A percentile compares a stretch with the other conserved stretches of the same genome.
phyloP scores from a whole-genome alignment of 139 green algal genomes.

The Chlamydomonas schloesseri region DNA sequence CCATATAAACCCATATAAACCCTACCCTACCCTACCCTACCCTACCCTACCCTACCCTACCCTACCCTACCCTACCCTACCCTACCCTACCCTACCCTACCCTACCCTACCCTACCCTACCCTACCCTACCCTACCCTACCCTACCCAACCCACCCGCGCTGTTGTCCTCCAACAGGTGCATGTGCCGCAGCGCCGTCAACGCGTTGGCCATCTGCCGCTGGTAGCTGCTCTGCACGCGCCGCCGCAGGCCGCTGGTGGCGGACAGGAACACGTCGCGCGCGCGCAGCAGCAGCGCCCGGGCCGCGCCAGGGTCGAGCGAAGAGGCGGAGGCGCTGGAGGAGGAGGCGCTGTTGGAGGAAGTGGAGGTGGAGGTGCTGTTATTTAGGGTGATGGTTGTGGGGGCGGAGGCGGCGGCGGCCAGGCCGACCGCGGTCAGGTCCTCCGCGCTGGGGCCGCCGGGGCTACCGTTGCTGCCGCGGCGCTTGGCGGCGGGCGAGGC shows the following conservation, averaged over 20 bases:
- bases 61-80: too few relatives aligned
- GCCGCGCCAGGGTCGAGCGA: not conserved
- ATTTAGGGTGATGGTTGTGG: too few relatives aligned
- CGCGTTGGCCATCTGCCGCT: conserved; percentile 58
- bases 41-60: too few relatives aligned
- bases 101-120: too few relatives aligned
- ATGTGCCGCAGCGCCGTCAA: conserved; percentile 48
- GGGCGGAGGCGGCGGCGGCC: not conserved
- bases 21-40: too few relatives aligned
- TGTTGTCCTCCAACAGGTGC: conserved; percentile 66
- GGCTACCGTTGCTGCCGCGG: too few relatives aligned
- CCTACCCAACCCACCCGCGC: conserved; percentile 37
- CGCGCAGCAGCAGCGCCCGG: not conserved
- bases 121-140: not conserved
- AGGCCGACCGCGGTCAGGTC: conserved; percentile 7
- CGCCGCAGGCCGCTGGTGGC: conserved; percentile 37
- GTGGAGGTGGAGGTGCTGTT: too few relatives aligned
- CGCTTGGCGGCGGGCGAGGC: not conserved
- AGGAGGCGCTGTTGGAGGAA: too few relatives aligned
- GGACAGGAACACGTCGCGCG: conserved; percentile 30
- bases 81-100: too few relatives aligned
- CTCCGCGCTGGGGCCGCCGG: not conserved
- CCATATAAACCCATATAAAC: too few relatives aligned
- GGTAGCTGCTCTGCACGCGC: conserved; percentile 61
- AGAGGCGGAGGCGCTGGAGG: too few relatives aligned